Base-by-base conservation (phyloP, 73 alveolate genomes). In the Tetrahymena elliotti region DNA sequence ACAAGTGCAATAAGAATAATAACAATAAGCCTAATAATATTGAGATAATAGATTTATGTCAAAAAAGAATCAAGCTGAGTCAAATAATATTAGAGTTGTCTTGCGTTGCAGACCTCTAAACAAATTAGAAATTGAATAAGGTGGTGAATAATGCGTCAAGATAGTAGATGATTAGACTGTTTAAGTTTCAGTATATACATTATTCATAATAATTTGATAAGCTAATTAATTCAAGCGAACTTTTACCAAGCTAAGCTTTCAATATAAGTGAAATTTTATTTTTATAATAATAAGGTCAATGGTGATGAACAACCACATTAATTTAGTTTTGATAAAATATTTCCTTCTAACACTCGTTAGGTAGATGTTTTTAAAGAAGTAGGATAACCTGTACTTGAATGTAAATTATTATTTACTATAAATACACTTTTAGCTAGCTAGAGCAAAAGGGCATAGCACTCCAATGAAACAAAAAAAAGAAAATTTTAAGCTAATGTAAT, bases 51-150 rank as follows among this genome's bases (percentile, higher is more conserved):
- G 82, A 47, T 47, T 47, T 27, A 68, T 68, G 88, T 68, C 88
- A 27, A 68, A 68, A 31, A 68, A 68, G 38, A 68, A 68, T 68
- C 22, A 68, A 68, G 38, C 22, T 22, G 88, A 68, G 2, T 68
- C 34, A 22, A 68, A 68, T 68, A 96, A 96, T 95, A 93, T 95
- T 10, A 96, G 95, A 82, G 98, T 96, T 1, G 96, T 96, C 33
- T 94, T 94, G 47, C 95, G 98, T 54, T 95, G 95, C 47, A 92
- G 98, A 93, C 98, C 98, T 52, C 84, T 96, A 8, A 96, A 94
- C 38, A 93, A 93, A 31, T 37, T 96, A 84, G 98, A 96, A 96
- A 95, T 95, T 53, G 54, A 82, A 53, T 35, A 94, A 94, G 96
- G 96, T 31, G 96, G 96, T 13, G 96, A 94, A 52, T 94, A 94